Evolutionary conservation across 345 rosid genomes (phyloP).

Genomic region (Anacardium occidentale): DNA sequence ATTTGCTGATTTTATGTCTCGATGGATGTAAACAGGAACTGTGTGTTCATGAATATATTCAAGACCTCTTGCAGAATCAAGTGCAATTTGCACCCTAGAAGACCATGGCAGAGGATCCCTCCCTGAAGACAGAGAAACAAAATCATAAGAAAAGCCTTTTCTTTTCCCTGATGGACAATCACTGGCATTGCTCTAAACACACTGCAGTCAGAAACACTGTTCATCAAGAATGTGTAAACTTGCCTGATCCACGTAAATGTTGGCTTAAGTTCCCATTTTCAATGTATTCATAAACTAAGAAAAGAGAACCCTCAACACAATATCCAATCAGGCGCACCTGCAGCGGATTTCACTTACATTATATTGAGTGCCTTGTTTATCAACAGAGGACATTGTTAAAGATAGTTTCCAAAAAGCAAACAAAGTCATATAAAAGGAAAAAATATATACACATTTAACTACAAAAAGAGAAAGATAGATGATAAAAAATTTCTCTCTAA

Average conservation of each 20-base stretch:
- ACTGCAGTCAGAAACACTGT: neutral
- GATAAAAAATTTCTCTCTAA: neutral
- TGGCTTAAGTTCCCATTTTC: constrained; percentile 94
- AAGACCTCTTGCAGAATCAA: constrained; percentile 99
- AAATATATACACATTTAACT: neutral
- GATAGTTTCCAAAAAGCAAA: neutral
- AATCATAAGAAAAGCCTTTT: neutral
- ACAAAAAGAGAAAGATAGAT: neutral
- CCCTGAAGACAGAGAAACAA: constrained; percentile 41
- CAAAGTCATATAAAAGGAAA: no score
- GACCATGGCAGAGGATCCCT: constrained; percentile 81
- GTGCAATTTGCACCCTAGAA: constrained; percentile 86
- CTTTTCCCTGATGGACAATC: neutral
- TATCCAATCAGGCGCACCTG: constrained; percentile 93
- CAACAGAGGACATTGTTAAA: neutral
- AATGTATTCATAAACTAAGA: constrained; percentile 79
- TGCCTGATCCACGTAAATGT: constrained; percentile 89
- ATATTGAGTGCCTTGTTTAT: neutral
- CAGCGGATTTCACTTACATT: constrained; percentile 4
- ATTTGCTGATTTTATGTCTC: constrained; percentile 95
- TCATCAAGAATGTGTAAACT: constrained; percentile 11
- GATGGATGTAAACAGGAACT: constrained; percentile 94
- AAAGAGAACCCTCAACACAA: constrained; percentile 92
- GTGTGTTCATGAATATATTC: constrained; percentile 98
- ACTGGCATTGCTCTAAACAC: constrained; percentile 11